Evolutionary conservation across 2,329 filamentous ascomycete genomes (phyloP).

Genomic region (Fusarium coicis): DNA sequence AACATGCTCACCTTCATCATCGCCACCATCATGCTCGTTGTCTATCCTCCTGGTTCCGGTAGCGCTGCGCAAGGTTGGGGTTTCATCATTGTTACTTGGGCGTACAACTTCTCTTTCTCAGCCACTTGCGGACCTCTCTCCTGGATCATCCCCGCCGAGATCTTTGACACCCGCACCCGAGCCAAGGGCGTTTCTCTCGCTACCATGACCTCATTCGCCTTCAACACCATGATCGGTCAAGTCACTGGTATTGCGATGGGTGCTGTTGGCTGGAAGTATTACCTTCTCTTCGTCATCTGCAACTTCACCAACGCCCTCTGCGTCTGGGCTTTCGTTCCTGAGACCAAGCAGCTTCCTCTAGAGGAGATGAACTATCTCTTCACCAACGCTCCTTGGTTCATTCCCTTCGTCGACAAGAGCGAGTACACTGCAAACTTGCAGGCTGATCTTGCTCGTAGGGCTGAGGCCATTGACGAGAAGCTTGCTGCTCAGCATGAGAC

Average conservation of each 20-base stretch:
- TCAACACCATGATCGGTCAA: constrained; percentile 74
- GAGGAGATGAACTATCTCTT: constrained; percentile 68
- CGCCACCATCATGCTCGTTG: constrained; percentile 62
- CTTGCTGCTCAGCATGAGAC: constrained; percentile 17
- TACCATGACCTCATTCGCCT: constrained; percentile 78
- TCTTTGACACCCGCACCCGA: constrained; percentile 81
- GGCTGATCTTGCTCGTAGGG: constrained; percentile 67
- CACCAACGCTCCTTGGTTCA: constrained; percentile 21
- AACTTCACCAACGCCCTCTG: constrained; percentile 49
- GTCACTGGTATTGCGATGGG: constrained; percentile 43
- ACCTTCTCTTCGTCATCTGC: constrained; percentile 50
- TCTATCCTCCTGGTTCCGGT: constrained; percentile 65
- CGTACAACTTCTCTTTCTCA: constrained; percentile 83
- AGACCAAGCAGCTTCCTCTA: constrained; percentile 71
- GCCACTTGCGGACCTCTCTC: constrained; percentile 74
- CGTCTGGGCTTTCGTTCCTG: constrained; percentile 74
- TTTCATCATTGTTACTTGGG: constrained; percentile 79
- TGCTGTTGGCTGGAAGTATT: constrained; percentile 54
- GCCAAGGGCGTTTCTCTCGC: constrained; percentile 80
- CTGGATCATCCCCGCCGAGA: constrained; percentile 73
- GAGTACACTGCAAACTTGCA: constrained; percentile 29
- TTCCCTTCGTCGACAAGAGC: constrained; percentile 14
- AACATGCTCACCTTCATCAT: constrained; percentile 81
- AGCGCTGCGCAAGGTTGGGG: constrained; percentile 70
- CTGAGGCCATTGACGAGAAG: constrained; percentile 45